phyloP scores from a whole-genome alignment of 306 rosid species.

The Pyrus betulifolia region DNA sequence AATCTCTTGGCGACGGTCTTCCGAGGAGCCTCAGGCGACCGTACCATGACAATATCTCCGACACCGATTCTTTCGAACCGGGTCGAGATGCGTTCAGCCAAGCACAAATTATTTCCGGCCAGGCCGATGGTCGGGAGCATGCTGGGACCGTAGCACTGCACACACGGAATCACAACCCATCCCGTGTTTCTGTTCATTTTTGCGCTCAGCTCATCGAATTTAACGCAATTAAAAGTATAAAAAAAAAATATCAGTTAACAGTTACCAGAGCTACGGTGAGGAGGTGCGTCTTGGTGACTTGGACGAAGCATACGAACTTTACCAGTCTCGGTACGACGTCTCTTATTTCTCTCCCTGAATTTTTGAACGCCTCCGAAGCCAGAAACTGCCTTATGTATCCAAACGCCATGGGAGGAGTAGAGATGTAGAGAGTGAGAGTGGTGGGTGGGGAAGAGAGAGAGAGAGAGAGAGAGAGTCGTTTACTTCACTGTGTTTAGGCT shows the following conservation, averaged over 20 bases:
- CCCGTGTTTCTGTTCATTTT: neutral
- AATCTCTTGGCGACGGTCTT: slow-evolving; percentile 42
- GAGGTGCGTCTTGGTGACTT: slow-evolving; percentile 35
- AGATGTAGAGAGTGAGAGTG: neutral
- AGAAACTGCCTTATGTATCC: neutral
- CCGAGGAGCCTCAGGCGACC: slow-evolving; percentile 44
- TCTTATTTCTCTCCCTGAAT: slow-evolving; percentile 28
- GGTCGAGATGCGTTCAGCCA: slow-evolving; percentile 48
- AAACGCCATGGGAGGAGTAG: neutral
- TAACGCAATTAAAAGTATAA: neutral
- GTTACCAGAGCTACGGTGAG: slow-evolving; percentile 25
- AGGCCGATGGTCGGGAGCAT: slow-evolving; percentile 63
- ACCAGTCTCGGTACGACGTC: neutral
- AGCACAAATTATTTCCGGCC: neutral
- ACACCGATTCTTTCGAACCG: slow-evolving; percentile 35
- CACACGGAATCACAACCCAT: slow-evolving; percentile 4
- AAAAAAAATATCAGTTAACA: neutral
- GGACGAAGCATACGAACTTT: slow-evolving; percentile 41
- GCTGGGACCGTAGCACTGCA: slow-evolving; percentile 73
- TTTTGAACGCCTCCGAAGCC: neutral
- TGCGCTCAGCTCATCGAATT: neutral
- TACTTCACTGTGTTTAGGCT: neutral
- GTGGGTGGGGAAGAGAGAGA: neutral
- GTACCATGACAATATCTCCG: slow-evolving; percentile 55
- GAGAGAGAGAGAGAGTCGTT: neutral